Percentiles rank a stretch among this genome's conserved stretches.
phyloP scores from a whole-genome alignment of 139 green algal species.

The Asterochloris sp. region DNA sequence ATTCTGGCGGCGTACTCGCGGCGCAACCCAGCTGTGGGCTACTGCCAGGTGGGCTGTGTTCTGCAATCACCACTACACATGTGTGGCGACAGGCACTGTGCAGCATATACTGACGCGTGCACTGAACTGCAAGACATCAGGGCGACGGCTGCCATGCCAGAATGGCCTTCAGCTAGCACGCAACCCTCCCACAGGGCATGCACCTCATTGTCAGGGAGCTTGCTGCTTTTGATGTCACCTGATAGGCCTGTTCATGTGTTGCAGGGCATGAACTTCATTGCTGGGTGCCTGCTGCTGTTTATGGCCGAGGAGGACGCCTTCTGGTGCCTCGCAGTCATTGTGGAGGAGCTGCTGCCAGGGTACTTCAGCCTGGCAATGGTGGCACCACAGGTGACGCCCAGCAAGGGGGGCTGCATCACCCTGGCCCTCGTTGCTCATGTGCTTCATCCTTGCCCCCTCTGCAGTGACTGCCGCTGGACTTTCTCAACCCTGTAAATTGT shows the following conservation, averaged over 20 bases:
- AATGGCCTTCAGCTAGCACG: not conserved
- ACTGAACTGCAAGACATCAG: not conserved
- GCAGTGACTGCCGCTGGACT: not conserved
- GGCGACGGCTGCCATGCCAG: not conserved
- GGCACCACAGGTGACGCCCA: conserved; percentile 49
- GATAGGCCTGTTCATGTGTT: not conserved
- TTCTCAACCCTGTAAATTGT: no score
- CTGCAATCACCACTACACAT: not conserved
- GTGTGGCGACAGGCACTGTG: not conserved
- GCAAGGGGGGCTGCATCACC: no score
- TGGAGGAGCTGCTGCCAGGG: conserved; percentile 72
- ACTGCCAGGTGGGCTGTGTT: conserved; percentile 63
- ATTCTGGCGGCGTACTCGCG: conserved; percentile 73
- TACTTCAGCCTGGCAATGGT: conserved; percentile 83
- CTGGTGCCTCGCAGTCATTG: conserved; percentile 71
- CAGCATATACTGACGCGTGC: not conserved
- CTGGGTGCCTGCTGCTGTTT: conserved; percentile 73
- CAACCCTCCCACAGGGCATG: not conserved
- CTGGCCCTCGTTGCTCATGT: not conserved
- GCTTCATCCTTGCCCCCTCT: not conserved
- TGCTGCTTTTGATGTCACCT: not conserved
- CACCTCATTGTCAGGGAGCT: not conserved
- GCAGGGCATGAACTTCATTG: conserved; percentile 89
- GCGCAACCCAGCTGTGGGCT: conserved; percentile 72
- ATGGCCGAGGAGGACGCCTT: conserved; percentile 89